Conservation (phyloP, 495 filamentous ascomycete species). For the Bryoglossum gracile region DNA sequence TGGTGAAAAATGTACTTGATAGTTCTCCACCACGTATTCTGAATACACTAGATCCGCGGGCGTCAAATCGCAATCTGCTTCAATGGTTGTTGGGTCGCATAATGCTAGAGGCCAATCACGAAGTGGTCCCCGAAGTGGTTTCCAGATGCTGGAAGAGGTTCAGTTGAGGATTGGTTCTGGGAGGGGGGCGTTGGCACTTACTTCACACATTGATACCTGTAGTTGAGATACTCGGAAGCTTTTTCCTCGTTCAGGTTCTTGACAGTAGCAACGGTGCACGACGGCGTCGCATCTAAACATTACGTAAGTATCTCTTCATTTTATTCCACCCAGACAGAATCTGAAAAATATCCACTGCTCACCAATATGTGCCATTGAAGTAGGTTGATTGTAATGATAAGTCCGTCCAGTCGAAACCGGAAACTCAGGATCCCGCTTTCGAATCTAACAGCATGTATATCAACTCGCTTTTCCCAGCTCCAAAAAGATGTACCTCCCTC, state of each 20-base stretch:
- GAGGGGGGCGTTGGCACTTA: neutral
- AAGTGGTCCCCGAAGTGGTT: constrained; percentile 1
- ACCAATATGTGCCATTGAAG: neutral
- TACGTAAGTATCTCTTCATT: neutral
- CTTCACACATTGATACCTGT: neutral
- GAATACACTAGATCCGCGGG: neutral
- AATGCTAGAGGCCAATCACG: constrained; percentile 7
- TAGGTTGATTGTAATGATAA: constrained; percentile 1
- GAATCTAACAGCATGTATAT: neutral
- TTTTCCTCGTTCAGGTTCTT: neutral
- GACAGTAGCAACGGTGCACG: neutral
- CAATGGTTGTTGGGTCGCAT: neutral
- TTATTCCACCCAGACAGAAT: neutral
- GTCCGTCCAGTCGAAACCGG: neutral
- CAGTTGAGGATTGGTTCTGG: neutral
- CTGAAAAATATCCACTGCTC: neutral
- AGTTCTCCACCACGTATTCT: neutral
- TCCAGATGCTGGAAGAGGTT: constrained; percentile 3
- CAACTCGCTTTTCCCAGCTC: neutral
- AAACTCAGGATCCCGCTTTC: neutral
- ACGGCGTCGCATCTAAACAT: neutral
- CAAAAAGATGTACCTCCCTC: too few relatives aligned
- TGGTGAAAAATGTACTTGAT: neutral
- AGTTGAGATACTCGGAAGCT: neutral
- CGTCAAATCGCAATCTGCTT: neutral